These are phyloP conservation scores for Serendipita vermifera DNA, from an alignment of 768 basidiomycete species.

Conservation along the genomic window DNA sequence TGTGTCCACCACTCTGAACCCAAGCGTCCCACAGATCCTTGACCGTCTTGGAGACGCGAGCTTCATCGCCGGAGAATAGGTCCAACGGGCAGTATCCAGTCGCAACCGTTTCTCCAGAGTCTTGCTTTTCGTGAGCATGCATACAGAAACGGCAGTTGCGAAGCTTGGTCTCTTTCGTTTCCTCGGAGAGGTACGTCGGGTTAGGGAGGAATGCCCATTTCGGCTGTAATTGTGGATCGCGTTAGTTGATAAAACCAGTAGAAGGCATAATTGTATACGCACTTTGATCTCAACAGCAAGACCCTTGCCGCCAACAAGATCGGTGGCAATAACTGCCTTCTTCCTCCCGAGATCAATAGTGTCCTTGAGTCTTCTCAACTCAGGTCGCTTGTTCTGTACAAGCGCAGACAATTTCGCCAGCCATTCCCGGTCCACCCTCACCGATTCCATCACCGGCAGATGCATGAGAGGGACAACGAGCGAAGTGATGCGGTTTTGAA, in stretches of 20 bases:
- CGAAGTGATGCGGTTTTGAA: conserved; percentile 51
- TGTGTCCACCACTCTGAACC: conserved; percentile 38
- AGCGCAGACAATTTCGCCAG: conserved; percentile 36
- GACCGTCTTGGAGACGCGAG: conserved; percentile 55
- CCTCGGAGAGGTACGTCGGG: conserved; percentile 42
- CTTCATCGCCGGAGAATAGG: conserved; percentile 58
- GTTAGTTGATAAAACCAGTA: background rate
- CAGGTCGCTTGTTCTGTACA: conserved; percentile 42
- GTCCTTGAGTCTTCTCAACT: conserved; percentile 40
- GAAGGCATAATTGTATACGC: conserved; percentile 10
- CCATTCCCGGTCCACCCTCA: conserved; percentile 42
- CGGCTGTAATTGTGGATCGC: conserved; percentile 44
- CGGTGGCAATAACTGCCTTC: conserved; percentile 63
- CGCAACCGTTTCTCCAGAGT: conserved; percentile 27
- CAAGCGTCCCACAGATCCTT: conserved; percentile 59
- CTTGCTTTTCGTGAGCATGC: conserved; percentile 49
- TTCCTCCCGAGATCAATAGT: conserved; percentile 40
- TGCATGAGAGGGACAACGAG: conserved; percentile 47
- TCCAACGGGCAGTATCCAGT: conserved; percentile 78
- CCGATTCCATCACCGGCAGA: conserved; percentile 45
- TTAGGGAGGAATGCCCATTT: conserved; percentile 94
- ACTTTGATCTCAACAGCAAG: conserved; percentile 91
- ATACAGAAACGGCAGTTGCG: conserved; percentile 82
- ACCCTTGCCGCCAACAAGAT: conserved; percentile 54
- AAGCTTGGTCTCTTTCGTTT: conserved; percentile 47